Base-by-base conservation (phyloP, 2,329 filamentous ascomycete genomes). In the Paraphaeosphaeria sporulosa region DNA sequence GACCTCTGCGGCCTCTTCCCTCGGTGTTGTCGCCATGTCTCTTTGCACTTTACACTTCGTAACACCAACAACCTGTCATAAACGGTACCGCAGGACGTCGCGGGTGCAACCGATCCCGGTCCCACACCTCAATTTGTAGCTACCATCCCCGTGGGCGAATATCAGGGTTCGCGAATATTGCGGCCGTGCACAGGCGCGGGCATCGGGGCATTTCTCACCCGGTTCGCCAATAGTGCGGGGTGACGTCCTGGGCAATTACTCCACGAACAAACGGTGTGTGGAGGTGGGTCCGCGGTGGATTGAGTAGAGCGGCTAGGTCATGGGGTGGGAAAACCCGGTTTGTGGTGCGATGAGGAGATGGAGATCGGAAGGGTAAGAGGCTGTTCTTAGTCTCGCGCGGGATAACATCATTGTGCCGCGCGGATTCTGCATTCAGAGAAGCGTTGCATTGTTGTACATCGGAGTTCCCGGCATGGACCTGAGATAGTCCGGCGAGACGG, bases 211-310 rank as follows among this genome's bases (percentile, higher is more conserved):
- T 66, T 71, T 44, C 67, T 58, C 6, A 4, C 59, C 67, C 40
- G 32, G 64, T 64, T 34, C 67, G 64, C 55, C 63, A 48, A 66
- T n/a, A 54, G 63, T 68, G 70, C 69, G 72, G 72, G 72, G 69
- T 47, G 36, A 27, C 43, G 53, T 23, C 47, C 48, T 52, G 60
- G 64, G 62, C 47, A 55, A 55, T 60, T 57, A 47, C 59, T 69
- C 63, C 63, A 65, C 62, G 63, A 64, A 63, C 48, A n/a, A 42
- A 27, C 15, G 25, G 58, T 34, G 58, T 34, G 57, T 57, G 55
- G 50, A 38, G 30, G 15, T 30, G 46, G 30, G 7, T n/a, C 25
- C 51, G 30, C 55, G 21, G 62, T 27, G 64, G 61, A 64, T 46
- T 51, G 15, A 32, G 21, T 19, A 30, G 30, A 6, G 40, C 34